phyloP scores from a whole-genome alignment of 495 filamentous ascomycete genomes.

The Lentithecium fluviatile region DNA sequence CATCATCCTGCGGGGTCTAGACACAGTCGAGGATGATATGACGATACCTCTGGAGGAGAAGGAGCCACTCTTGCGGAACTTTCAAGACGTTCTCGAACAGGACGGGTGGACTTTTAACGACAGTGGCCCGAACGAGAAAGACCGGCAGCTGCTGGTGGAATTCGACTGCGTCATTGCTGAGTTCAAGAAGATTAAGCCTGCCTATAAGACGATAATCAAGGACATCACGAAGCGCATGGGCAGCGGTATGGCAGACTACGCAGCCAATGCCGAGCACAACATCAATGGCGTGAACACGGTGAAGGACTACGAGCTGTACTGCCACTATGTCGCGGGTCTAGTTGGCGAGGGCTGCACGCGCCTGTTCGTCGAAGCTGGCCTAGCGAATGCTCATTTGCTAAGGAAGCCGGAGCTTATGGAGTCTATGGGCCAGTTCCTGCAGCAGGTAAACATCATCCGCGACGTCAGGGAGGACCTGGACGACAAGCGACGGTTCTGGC shows the following conservation, averaged over 20 bases:
- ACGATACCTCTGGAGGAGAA: slow-evolving; percentile 77
- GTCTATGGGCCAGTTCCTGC: slow-evolving; percentile 94
- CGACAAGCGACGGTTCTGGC: slow-evolving; percentile 88
- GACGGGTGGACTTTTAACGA: slow-evolving; percentile 88
- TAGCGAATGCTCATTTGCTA: slow-evolving; percentile 82
- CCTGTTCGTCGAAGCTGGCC: slow-evolving; percentile 82
- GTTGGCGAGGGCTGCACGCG: slow-evolving; percentile 92
- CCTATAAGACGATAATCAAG: slow-evolving; percentile 82
- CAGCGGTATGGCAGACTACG: slow-evolving; percentile 97
- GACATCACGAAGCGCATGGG: slow-evolving; percentile 96
- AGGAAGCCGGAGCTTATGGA: slow-evolving; percentile 78
- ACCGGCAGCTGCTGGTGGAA: slow-evolving; percentile 84
- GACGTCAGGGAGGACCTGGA: slow-evolving; percentile 87
- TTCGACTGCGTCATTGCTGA: slow-evolving; percentile 85
- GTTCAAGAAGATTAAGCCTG: slow-evolving; percentile 83
- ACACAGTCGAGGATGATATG: slow-evolving; percentile 99
- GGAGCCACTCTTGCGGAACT: slow-evolving; percentile 80
- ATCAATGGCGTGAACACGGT: slow-evolving; percentile 76
- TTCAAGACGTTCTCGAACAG: slow-evolving; percentile 70
- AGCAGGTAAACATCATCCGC: slow-evolving; percentile 98
- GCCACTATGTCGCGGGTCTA: slow-evolving; percentile 94
- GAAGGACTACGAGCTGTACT: slow-evolving; percentile 90
- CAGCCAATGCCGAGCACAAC: slow-evolving; percentile 74
- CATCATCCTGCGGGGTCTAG: slow-evolving; percentile 80
- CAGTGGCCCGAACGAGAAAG: slow-evolving; percentile 90